Base-by-base conservation (phyloP, 2,329 filamentous ascomycete species). In the Aspergillus felis region DNA sequence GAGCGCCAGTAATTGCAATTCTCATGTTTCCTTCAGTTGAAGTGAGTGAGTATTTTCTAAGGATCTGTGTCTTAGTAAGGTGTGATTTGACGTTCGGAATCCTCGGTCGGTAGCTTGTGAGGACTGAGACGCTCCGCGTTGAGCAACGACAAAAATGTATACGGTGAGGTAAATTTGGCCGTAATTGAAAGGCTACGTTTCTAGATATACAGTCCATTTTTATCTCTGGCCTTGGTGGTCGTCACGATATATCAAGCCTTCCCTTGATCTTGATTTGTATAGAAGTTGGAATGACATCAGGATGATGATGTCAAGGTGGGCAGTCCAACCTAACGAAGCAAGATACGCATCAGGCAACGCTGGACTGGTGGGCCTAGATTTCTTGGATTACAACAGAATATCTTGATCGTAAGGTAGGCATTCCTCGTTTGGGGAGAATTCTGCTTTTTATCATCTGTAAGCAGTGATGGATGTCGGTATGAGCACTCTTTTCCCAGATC, bases 1-100 rank as follows among this genome's bases (percentile, higher is more conserved):
- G 72, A 64, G 57, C 74, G 59, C 70, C 68, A 54, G 70, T 78
- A 68, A 68, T 78, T 59, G 76, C 77, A 69, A 69, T 76, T 71
- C 69, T 78, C 75, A 70, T 69, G 24, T 46, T 58, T 28, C 4
- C 6, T 20, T 46, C 7, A 6, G 17, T 47, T 12, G 24, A 6
- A 6, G 10, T 12, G 4, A 22, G 41, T 10, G 41, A 44, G n/a
- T 44, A 44, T 20, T 44, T 4, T 44, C 41, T 44, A 35, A 3
- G 1, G 14, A 6, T 44, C 9, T 44, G 17, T 44, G 1, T 22
- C 41, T 22, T 17, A 12, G 14, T 17, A 7, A 35, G 5, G 4
- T 17, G 1, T 17, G 32, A 7, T 35, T 35, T 35, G 32, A 35
- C 0, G 32, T 17, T 35, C 2, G 32, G 2, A 7, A 35, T 35